Base-by-base conservation (phyloP, 441 rosid species). In the Gossypium gossypioides region DNA sequence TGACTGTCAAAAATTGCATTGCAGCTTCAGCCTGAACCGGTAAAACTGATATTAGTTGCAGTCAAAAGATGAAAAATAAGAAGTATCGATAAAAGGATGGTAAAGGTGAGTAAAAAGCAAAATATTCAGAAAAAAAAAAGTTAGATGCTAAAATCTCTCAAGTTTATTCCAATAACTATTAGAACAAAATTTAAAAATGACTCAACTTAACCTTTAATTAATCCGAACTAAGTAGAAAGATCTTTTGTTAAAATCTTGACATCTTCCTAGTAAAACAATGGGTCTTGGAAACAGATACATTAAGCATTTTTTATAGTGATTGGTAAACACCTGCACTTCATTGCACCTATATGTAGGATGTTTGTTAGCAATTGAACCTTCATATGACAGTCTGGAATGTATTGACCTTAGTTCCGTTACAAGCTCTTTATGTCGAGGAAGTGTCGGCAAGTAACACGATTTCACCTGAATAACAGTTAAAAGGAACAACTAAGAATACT, bases 321-420 rank as follows among this genome's bases (percentile, higher is more conserved):
- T 54, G 66, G 75, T 27, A 77, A 79, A 55, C 57, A 95, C 99
- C 96, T 95, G 99, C 48, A 80, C 88, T 75, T 95, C 93, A 8
- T 79, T 91, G 84, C 95, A 89, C 82, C 83, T 86, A 80, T 91
- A 86, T 51, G 89, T 91, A 8, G 98, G 98, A 81, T 85, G 87
- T 76, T 81, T 91, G 81, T 50, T 85, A 61, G 97, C 96, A 2
- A 77, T 44, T 5, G 88, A 78, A 77, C 77, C 81, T 76, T 95
- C 88, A 64, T 58, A 77, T 54, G 91, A 83, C 73, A 95, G 72
- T 77, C 80, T 87, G 63, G 86, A 80, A 50, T 92, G 98, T 60
- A 86, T 72, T 63, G 99, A 93, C 60, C 88, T 84, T 71, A 95
- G 90, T 85, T 87, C 86, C 74, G 88, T 72, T 73, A 85, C 70